A percentile compares a stretch with the other conserved stretches of the same genome.
phyloP scores from a whole-genome alignment of 352 stramenopile genomes.

The Pythium chondricola region DNA sequence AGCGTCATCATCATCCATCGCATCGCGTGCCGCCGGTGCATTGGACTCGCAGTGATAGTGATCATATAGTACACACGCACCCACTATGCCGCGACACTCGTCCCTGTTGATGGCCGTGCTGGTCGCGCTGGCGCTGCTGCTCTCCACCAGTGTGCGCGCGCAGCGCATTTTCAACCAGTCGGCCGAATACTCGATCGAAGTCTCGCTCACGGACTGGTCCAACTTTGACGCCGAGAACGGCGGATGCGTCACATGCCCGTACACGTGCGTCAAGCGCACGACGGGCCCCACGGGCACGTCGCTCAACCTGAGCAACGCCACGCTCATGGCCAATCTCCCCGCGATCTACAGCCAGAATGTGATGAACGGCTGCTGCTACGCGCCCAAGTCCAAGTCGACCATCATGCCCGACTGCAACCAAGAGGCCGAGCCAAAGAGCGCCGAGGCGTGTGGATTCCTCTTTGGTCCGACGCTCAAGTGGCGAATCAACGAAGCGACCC shows the following conservation, averaged over 20 bases:
- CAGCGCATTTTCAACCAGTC: conserved; percentile 64
- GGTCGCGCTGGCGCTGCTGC: conserved; percentile 21
- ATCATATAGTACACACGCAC: too few relatives aligned
- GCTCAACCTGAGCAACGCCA: conserved; percentile 78
- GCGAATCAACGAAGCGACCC: conserved; percentile 63
- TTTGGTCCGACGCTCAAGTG: conserved; percentile 80
- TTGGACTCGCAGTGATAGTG: too few relatives aligned
- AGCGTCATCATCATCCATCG: too few relatives aligned
- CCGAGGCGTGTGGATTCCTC: conserved; percentile 77
- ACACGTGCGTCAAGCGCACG: conserved; percentile 72
- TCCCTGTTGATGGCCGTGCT: conserved; percentile 7
- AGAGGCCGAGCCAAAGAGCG: conserved; percentile 47
- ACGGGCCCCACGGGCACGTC: conserved; percentile 69
- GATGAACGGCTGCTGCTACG: conserved; percentile 82
- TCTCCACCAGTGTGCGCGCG: conserved; percentile 1
- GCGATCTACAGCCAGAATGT: conserved; percentile 61
- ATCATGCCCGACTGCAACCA: conserved; percentile 52
- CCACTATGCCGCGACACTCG: too few relatives aligned
- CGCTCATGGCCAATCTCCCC: conserved; percentile 56
- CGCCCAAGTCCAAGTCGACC: conserved; percentile 28
- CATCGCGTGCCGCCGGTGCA: too few relatives aligned
- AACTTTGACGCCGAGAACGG: conserved; percentile 76
- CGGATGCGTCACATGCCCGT: conserved; percentile 82
- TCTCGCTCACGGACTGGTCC: conserved; percentile 67
- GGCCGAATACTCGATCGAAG: conserved; percentile 59